Evolutionary conservation across 1,284 basidiomycete genomes (phyloP), one percentile per base, ranked within the genome.

Genomic region (Trichosporon ovoides): DNA sequence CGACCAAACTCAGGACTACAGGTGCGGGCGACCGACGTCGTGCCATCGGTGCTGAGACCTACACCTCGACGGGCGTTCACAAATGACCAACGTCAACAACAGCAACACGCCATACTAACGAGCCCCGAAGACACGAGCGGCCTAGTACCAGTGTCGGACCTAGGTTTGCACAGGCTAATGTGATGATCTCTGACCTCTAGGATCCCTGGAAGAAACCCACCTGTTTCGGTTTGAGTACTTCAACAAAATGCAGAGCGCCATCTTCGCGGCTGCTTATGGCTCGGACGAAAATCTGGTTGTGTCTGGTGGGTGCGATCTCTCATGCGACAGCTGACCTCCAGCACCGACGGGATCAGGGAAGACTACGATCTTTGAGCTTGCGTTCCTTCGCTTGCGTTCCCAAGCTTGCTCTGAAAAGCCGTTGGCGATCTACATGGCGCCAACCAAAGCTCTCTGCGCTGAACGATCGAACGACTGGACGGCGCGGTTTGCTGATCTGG

Each of bases 311-410:
- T n/a, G n/a, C 7, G 18, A 14, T 56, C 38, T 53, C 53, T 56
- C 16, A 52, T 19, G 35, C 34, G n/a, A n/a, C n/a, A n/a, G n/a
- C 55, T 59, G 19, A 58, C 35, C 7, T 28, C 53, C 69, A 87
- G 92, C 93, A 1, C 92, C 92, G 0, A 96, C 92, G 7, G 90
- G 92, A 22, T 89, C 90, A 49, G 93, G 93, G 24, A 96, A 96
- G 77, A 93, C 94, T 0, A 91, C 89, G 0, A 77, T 98, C 7
- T 98, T 98, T 66, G 95, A 98, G 73, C 79, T 98, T 12, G 85
- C 89, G 0, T 87, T 97, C 53, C 84, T 98, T 53, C 84, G 84
- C 33, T 83, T 92, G 82, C 78, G 94, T 35, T 80, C 79, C 52
- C 77, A 33, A n/a, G 20, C 80, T 52, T 76, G 79, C 9, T 69